Base-by-base conservation (phyloP, 176 grass and related monocot species). In the Zea luxurians region DNA sequence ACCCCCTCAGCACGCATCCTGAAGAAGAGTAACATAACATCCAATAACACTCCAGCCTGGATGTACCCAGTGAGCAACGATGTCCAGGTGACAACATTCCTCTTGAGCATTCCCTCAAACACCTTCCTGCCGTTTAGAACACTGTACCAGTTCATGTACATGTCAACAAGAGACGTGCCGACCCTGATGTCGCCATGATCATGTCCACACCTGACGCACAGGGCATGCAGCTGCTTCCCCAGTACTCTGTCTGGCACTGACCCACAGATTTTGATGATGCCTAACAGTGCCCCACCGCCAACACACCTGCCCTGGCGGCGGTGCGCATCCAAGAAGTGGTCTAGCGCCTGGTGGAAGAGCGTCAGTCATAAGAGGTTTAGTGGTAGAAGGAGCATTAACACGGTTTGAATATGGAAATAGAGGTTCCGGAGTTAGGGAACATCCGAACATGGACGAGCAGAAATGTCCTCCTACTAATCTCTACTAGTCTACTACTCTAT, bases 201-300 rank as follows among this genome's bases (percentile, higher is more conserved):
- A 34, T 83, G 53, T 55, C 84, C 76, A 12, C 46, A 61, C 27
- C 81, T 88, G 38, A 84, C 0, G 68, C 84, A 88, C n/a, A 90
- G 71, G 53, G 76, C 77, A 66, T 93, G 90, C 54, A 92, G 66
- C 69, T 93, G 93, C 18, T 84, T 75, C 4, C 90, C 83, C 0
- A 85, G 42, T 47, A 13, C 69, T 50, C 67, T 57, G 43, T 77
- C 80, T 8, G 41, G 79, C 65, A 79, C 38, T 18, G 75, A 36
- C 34, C 82, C 82, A 10, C 84, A 82, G 0, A 42, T 55, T 41
- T 84, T 85, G 46, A 92, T 55, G 11, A 71, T 53, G 42, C 80
- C 78, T 10, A 77, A 82, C 62, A 92, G 4, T 8, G 36, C 48
- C 64, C 57, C 72, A 8, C 55, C 67, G 0, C 80, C 61, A 3